Base-by-base conservation (phyloP, 345 rosid genomes). In the Ceriops tagal region DNA sequence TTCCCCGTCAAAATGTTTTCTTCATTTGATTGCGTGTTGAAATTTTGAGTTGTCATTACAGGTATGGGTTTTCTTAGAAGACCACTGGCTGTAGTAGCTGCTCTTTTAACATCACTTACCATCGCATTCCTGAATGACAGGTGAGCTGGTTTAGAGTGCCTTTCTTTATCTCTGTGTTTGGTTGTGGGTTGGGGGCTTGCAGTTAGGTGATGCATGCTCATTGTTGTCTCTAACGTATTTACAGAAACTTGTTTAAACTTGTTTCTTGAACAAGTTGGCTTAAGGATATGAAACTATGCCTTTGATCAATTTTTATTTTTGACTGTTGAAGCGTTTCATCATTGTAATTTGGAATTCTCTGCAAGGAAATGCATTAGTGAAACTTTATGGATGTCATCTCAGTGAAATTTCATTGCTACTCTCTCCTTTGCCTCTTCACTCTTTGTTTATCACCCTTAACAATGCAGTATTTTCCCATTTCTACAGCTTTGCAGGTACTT, bases 401-500 rank as follows among this genome's bases (percentile, higher is more conserved):
- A 19, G 21, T 56, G 8, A 18, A 22, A 43, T 28, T 31, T 62
- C 28, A 34, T 52, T 55, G 32, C 6, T 71, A 21, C 34, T 53
- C 22, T 13, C 15, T 43, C 21, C 2, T 24, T 10, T 43, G 3
- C 26, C 61, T 30, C 4, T 5, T 26, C 27, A 61, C 51, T 30
- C 28, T 21, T 49, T 22, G 24, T 26, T 39, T 51, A 43, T 43
- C 49, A 43, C 13, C 49, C 49, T 11, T 43, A 43, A 43, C 16
- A 43, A 43, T 43, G 5, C 5, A 43, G 49, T 43, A 43, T 43
- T 43, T 43, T 43, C 49, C 19, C 49, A 43, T 71, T 27, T 64
- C 22, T 76, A 64, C 93, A 95, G 99, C 88, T 95, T 95, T 87
- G 96, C 99, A 73, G 89, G 91, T 74, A 87, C 91, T 67, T 92